Conservation (phyloP, 106 monocot species). For the Dendrobium nobile region DNA sequence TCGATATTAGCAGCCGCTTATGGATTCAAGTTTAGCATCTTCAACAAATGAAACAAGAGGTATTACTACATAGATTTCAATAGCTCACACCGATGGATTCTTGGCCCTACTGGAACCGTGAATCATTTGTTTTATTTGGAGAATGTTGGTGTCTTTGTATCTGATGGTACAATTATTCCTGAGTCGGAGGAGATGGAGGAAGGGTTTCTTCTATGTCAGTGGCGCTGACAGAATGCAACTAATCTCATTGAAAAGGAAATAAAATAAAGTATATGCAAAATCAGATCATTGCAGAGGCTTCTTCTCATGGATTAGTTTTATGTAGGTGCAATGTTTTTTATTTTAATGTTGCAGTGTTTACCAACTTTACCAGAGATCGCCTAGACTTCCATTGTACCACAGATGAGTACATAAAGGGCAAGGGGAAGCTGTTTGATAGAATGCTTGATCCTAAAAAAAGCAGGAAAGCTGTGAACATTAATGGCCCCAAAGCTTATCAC, state of each 20-base stretch:
- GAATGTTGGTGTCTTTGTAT: neutral
- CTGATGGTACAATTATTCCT: neutral
- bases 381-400: conserved; percentile 42
- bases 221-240: neutral
- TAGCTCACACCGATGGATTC: neutral
- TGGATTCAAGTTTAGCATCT: conserved; percentile 33
- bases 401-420: conserved; percentile 46
- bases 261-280: no score
- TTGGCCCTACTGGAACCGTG: neutral
- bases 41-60: conserved; percentile 3
- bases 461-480: conserved; percentile 56
- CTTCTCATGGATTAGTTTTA: conserved; percentile 38
- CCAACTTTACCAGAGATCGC: conserved; percentile 53
- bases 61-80: conserved; percentile 3
- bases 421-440: conserved; percentile 54
- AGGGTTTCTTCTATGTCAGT: conserved; percentile 9
- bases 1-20: neutral
- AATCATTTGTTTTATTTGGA: neutral
- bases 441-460: conserved; percentile 53
- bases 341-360: conserved; percentile 68
- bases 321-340: conserved; percentile 56
- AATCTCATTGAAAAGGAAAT: no score
- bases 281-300: conserved; percentile 8
- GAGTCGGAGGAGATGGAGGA: conserved; percentile 6
- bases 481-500: conserved; percentile 44